Evolutionary conservation across 1,139 yeast species (phyloP), one percentile per base, ranked within the genome.

Genomic region (Geotrichum phurueaensis): DNA sequence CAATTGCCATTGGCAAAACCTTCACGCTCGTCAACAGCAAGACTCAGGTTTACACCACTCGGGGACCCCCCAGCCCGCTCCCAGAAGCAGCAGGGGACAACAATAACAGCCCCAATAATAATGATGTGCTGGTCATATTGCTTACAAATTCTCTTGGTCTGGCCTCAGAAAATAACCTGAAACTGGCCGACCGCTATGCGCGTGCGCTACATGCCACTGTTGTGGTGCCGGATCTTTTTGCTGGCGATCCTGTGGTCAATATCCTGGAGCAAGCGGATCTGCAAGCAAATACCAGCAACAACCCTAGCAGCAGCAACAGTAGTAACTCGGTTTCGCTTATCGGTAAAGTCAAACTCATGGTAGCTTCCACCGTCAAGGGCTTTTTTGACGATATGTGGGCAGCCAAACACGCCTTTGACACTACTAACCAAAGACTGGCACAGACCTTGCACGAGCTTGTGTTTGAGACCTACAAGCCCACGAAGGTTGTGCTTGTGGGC

Each of bases 361-460:
- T 78, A 0, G 70, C 71, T 0, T 71, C 71, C 9, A 62, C 72
- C 2, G 73, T 75, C 7, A 65, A 72, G 50, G 75, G 76, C 36
- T 68, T 75, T 43, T 66, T 71, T 60, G 72, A 75, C 33, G 77
- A 74, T 59, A 74, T 73, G 72, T 76, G 79, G 79, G 58, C 75
- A n/a, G 77, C 77, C 13, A 68, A 70, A 49, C 78, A 75, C 64
- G 70, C 75, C 3, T 59, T 66, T 66, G 67, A 73, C 60, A 62
- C 72, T 63, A 69, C 73, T 1, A 66, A 66, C 68, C 73, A 71
- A 2, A 64, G 64, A 12, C 63, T 75, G 10, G 64, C 71, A 23
- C 54, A 66, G 1, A 67, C 73, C 3, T 65, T 76, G 39, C 69
- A 73, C 2, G 78, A 75, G 54, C 67, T 76, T n/a, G 64, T 73